A percentile compares a stretch with the other conserved stretches of the same genome.
Conservation (phyloP, 2,329 filamentous ascomycete genomes). For the Exserohilum rostratum region DNA sequence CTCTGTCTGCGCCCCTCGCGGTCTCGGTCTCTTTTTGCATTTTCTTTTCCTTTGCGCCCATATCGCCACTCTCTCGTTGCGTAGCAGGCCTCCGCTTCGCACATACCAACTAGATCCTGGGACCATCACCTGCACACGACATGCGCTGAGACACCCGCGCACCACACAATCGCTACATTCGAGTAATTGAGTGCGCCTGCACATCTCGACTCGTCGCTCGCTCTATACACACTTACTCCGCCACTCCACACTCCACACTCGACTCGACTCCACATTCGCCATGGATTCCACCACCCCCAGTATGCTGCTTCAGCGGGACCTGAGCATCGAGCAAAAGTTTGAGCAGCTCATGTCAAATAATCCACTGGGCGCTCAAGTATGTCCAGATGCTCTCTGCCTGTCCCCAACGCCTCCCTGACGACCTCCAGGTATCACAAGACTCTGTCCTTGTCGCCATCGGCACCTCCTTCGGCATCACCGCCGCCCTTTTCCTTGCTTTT, state of each 20-base stretch:
- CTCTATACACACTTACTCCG: no score
- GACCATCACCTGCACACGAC: neutral
- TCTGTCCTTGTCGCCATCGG: conserved; percentile 80
- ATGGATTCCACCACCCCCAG: conserved; percentile 28
- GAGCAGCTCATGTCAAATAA: conserved; percentile 38
- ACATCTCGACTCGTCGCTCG: conserved; percentile 2
- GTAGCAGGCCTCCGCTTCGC: neutral
- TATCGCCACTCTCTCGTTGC: neutral
- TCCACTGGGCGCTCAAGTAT: conserved; percentile 35
- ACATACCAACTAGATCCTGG: neutral
- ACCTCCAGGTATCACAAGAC: conserved; percentile 59
- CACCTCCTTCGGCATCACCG: conserved; percentile 77
- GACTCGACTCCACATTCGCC: conserved; percentile 15
- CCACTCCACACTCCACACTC: no score
- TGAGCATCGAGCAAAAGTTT: conserved; percentile 40
- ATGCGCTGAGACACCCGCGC: conserved; percentile 1
- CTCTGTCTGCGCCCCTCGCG: no score
- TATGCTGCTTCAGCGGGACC: conserved; percentile 33
- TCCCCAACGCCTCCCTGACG: conserved; percentile 18
- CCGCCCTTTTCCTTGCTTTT: conserved; percentile 78
- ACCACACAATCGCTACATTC: neutral
- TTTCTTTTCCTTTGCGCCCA: neutral
- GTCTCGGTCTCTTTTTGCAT: neutral
- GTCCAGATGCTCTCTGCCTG: neutral
- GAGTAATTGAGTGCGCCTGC: neutral